phyloP scores from a whole-genome alignment of 768 basidiomycete genomes.

The Boletus subcaerulescens region DNA sequence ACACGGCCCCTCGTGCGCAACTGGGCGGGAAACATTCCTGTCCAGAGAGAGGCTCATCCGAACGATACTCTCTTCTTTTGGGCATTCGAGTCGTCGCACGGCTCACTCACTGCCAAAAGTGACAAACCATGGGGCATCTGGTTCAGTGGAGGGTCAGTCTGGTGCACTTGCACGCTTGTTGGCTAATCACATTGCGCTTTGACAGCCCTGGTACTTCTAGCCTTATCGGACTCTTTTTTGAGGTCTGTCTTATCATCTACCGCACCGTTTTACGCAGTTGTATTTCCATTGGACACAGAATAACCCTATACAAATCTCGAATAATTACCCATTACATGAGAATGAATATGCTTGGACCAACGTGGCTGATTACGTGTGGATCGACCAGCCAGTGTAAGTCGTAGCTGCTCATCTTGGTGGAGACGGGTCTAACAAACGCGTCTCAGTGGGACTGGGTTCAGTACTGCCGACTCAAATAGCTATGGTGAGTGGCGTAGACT shows the following conservation, averaged over 20 bases:
- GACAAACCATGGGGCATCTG: conserved; percentile 68
- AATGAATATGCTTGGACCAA: conserved; percentile 59
- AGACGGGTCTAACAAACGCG: conserved; percentile 1
- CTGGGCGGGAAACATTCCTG: conserved; percentile 64
- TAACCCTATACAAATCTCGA: conserved; percentile 60
- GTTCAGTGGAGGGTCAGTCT: conserved; percentile 65
- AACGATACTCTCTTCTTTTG: conserved; percentile 68
- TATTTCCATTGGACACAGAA: conserved; percentile 41
- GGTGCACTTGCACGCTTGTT: not conserved
- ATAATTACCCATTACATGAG: conserved; percentile 45
- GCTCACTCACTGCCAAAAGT: conserved; percentile 48
- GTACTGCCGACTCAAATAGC: conserved; percentile 63
- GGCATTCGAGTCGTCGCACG: conserved; percentile 54
- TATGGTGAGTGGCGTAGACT: conserved; percentile 44
- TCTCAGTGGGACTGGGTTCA: conserved; percentile 55
- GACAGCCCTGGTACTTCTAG: conserved; percentile 67
- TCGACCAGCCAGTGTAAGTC: conserved; percentile 65
- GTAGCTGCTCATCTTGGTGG: not conserved
- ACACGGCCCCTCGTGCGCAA: conserved; percentile 50
- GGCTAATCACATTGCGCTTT: not conserved
- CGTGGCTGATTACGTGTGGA: conserved; percentile 66
- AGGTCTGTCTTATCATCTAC: conserved; percentile 37
- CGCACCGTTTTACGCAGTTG: not conserved
- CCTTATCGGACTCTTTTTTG: conserved; percentile 59
- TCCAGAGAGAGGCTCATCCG: conserved; percentile 55